Base-by-base conservation (phyloP, 1,284 basidiomycete genomes). In the Cutaneotrichosporon sp. region DNA sequence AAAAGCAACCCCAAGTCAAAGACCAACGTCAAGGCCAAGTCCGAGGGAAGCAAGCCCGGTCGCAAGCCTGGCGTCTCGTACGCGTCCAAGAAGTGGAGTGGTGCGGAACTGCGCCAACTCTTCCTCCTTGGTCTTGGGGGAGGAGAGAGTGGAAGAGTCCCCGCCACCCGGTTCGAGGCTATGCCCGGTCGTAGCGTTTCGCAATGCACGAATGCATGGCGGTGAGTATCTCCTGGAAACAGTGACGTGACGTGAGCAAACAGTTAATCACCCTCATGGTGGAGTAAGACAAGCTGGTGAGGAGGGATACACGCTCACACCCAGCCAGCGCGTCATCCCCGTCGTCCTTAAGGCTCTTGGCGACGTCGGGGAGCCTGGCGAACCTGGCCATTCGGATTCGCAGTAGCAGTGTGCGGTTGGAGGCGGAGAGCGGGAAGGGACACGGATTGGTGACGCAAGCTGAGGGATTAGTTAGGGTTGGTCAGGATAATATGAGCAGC, bases 31-130 rank as follows among this genome's bases (percentile, higher is more conserved):
- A 42, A 30, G 22, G n/a, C 21, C 55, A 56, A 56, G 38, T 14
- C 38, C 55, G 13, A 42, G n/a, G 22, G 21, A 11, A 22, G 5
- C 21, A 42, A 42, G 31, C 51, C 5, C 30, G 51, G 36, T 10
- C 36, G 55, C 36, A 56, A 56, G 55, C 36, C 55, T 3, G 53
- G 53, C 34, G 53, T 38, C 53, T 9, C 53, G 53, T 40, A 40
- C 53, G 36, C 53, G 8, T 14, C 10, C 22, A 40, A 42, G 22
- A 38, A 56, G 22, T 56, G 55, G 55, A 42, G n/a, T 11, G 55
- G 55, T 22, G 36, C 38, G 11, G 55, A 56, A 38, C 55, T 56
- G 13, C 36, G 26, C 11, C 36, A 38, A 22, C 55, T 56, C 14
- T 53, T 53, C 51, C 31, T 53, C 51, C 26, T 31, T 16, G 51